Percentiles rank a stretch among this genome's conserved stretches.
Evolutionary conservation across 768 basidiomycete genomes (phyloP).

Genomic region (Amanita molliuscula): DNA sequence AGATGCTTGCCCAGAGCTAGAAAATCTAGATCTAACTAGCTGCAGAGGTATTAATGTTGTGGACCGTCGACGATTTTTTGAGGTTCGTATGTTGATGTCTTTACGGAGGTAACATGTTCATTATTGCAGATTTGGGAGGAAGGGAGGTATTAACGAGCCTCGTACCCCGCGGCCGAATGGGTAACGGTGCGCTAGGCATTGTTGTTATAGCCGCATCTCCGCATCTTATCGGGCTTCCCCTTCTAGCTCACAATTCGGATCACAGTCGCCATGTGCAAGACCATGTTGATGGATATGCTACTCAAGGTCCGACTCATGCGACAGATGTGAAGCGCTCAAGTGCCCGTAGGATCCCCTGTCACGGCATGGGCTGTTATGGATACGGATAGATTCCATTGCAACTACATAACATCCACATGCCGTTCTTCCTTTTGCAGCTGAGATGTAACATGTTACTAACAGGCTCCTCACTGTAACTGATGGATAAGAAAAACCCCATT

Average conservation of each 20-base stretch:
- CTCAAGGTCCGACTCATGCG: not conserved
- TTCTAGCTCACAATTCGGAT: not conserved
- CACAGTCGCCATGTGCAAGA: not conserved
- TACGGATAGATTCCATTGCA: too few species aligned
- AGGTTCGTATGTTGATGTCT: conserved; percentile 24
- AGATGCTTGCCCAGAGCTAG: conserved; percentile 42
- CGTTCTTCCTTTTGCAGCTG: too few species aligned
- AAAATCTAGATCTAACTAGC: conserved; percentile 52
- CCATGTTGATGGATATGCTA: not conserved
- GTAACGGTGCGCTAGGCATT: too few species aligned
- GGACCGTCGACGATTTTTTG: conserved; percentile 58
- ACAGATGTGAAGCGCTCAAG: not conserved
- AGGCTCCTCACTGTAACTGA: too few species aligned
- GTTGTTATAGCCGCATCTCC: too few species aligned
- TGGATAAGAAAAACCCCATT: too few species aligned
- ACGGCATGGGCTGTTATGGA: too few species aligned
- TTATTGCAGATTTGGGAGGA: conserved; percentile 22
- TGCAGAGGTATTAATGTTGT: conserved; percentile 52
- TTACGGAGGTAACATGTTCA: not conserved
- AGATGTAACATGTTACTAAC: too few species aligned
- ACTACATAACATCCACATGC: too few species aligned
- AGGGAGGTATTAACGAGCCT: conserved; percentile 2
- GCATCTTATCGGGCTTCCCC: too few species aligned
- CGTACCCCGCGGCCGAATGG: too few species aligned
- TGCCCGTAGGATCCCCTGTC: too few species aligned